Conservation (phyloP, 306 rosid species). For the Malus sieversii region DNA sequence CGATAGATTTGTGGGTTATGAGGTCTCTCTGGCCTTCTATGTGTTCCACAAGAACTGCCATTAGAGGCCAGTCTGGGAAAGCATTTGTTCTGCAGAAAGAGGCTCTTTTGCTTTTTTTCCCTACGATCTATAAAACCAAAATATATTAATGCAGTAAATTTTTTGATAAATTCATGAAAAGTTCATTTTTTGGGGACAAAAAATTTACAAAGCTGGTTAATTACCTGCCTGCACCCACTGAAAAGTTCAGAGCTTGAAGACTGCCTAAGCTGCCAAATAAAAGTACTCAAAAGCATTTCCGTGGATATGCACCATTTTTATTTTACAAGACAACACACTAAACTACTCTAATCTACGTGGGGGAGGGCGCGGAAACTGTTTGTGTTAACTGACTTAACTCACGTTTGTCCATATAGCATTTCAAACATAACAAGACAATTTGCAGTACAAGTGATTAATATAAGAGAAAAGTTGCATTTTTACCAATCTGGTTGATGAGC, state of each 20-base stretch:
- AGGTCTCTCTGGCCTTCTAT: slow-evolving; percentile 40
- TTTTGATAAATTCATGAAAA: not conserved
- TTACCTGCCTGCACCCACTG: slow-evolving; percentile 33
- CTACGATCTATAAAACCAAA: slow-evolving; percentile 17
- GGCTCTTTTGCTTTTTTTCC: slow-evolving; percentile 34
- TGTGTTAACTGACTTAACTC: not conserved
- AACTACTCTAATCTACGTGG: not conserved
- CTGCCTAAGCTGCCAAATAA: slow-evolving; percentile 51
- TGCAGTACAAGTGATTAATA: not conserved
- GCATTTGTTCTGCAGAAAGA: slow-evolving; percentile 55
- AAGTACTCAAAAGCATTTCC: not conserved
- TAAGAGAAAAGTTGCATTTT: not conserved
- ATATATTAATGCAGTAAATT: not conserved
- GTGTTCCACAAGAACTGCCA: slow-evolving; percentile 52
- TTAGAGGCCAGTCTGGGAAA: slow-evolving; percentile 46
- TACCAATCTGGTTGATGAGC: slow-evolving; percentile 30
- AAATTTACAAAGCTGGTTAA: not conserved
- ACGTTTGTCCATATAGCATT: not conserved
- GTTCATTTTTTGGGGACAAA: not conserved
- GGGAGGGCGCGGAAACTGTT: not conserved
- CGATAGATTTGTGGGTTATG: slow-evolving; percentile 36
- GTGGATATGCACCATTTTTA: not conserved
- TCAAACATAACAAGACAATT: not conserved
- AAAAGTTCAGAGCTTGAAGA: slow-evolving; percentile 41
- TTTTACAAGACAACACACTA: not conserved